A percentile compares a stretch with the other conserved stretches of the same genome.
These are phyloP conservation scores for Cercospora berteroae DNA, from an alignment of 2,329 filamentous ascomycete genomes.

Conservation along the genomic window DNA sequence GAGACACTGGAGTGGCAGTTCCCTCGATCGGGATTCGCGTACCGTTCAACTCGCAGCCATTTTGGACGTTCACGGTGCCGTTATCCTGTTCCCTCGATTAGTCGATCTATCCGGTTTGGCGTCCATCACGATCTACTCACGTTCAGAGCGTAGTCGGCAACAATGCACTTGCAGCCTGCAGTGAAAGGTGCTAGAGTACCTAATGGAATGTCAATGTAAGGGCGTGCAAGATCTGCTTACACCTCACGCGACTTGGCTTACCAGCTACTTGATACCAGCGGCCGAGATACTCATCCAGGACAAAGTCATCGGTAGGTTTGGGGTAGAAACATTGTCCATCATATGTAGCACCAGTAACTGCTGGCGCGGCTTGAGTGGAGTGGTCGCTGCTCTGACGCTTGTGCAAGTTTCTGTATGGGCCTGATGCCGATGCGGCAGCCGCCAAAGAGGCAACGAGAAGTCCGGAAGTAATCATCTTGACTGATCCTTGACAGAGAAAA, in stretches of 20 bases:
- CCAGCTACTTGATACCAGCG: constrained; percentile 29
- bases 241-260: not conserved
- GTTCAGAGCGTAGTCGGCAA: constrained; percentile 24
- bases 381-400: constrained; percentile 1
- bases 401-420: not conserved
- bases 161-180: constrained; percentile 25
- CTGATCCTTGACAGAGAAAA: not conserved
- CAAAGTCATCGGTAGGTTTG: constrained; percentile 22
- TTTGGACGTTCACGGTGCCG: constrained; percentile 26
- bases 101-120: not conserved
- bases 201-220: not conserved
- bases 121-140: not conserved
- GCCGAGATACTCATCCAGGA: constrained; percentile 24
- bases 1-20: constrained; percentile 21
- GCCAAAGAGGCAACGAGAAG: not conserved
- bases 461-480: not conserved
- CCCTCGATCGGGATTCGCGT: constrained; percentile 21
- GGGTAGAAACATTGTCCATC: constrained; percentile 28
- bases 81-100: constrained; percentile 14
- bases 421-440: constrained; percentile 1
- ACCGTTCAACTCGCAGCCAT: constrained; percentile 21
- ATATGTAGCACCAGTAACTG: constrained; percentile 17
- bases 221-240: not conserved
- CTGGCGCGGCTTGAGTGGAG: constrained; percentile 5
- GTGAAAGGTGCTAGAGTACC: constrained; percentile 23